phyloP scores from a whole-genome alignment of 139 green algal species.

The Micractinium sp. region DNA sequence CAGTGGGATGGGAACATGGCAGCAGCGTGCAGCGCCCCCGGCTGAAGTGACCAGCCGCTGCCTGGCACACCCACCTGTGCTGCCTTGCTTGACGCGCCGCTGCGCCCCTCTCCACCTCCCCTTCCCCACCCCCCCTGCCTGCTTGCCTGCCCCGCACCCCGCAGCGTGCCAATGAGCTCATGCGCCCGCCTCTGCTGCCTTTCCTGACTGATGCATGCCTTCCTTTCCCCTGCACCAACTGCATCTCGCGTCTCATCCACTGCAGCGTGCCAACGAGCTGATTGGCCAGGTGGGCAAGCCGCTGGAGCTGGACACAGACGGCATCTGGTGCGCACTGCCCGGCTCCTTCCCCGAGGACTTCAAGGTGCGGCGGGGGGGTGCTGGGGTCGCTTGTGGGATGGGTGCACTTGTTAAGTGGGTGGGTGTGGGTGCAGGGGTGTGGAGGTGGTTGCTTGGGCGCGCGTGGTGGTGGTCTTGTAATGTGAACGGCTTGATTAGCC shows the following conservation, averaged over 20 bases:
- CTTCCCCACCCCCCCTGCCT: neutral
- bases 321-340: slow-evolving; percentile 97
- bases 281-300: slow-evolving; percentile 84
- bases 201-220: neutral
- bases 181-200: neutral
- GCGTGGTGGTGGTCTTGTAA: too few relatives aligned
- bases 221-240: neutral
- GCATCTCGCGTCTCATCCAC: neutral
- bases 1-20: too few relatives aligned
- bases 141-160: neutral
- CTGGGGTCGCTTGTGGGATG: neutral
- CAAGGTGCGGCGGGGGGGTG: slow-evolving; percentile 49
- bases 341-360: slow-evolving; percentile 96
- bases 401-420: too few relatives aligned
- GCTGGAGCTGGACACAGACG: slow-evolving; percentile 98
- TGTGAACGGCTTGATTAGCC: too few relatives aligned
- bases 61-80: too few relatives aligned
- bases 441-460: too few relatives aligned
- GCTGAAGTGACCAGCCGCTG: too few relatives aligned
- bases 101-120: neutral
- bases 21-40: too few relatives aligned
- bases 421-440: too few relatives aligned
- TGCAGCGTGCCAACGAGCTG: slow-evolving; percentile 76
- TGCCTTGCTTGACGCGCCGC: neutral
- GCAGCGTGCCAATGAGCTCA: neutral